These are phyloP conservation scores for Fraxinus albicans DNA, from an alignment of 305 asterid genomes.

Conservation along the genomic window DNA sequence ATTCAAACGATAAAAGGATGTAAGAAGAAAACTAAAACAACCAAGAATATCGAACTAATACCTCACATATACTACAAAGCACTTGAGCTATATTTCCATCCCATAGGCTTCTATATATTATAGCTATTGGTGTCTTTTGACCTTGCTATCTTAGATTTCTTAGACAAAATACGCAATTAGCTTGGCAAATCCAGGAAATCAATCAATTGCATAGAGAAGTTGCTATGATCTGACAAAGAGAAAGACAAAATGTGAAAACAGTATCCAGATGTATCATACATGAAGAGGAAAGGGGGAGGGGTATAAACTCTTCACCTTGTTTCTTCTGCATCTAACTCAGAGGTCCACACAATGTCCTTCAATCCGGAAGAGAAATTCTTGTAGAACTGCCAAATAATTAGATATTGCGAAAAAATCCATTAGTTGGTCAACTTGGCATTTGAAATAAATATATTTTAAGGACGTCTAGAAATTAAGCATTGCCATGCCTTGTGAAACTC, in stretches of 20 bases:
- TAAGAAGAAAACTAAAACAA: not conserved
- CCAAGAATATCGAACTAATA: not conserved
- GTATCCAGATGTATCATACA: not conserved
- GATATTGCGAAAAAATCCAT: not conserved
- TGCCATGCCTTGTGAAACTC: slow-evolving; percentile 77
- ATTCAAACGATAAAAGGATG: not conserved
- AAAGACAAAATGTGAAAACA: not conserved
- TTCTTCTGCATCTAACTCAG: slow-evolving; percentile 42
- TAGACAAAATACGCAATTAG: not conserved
- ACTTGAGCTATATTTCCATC: not conserved
- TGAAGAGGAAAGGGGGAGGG: not conserved
- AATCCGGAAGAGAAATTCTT: slow-evolving; percentile 67
- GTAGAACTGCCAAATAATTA: slow-evolving; percentile 52
- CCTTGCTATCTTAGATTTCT: not conserved
- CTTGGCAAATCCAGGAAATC: not conserved
- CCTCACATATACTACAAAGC: not conserved
- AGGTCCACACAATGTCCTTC: slow-evolving; percentile 71
- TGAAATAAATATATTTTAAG: not conserved
- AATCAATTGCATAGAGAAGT: not conserved
- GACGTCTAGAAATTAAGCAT: slow-evolving; percentile 3
- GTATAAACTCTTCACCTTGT: slow-evolving; percentile 25
- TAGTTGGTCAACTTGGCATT: not conserved
- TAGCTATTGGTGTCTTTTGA: not conserved
- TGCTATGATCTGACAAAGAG: slow-evolving; percentile 12
- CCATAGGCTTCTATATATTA: not conserved